phyloP scores from a whole-genome alignment of 1,284 basidiomycete species.

The Cryptococcus sp. region DNA sequence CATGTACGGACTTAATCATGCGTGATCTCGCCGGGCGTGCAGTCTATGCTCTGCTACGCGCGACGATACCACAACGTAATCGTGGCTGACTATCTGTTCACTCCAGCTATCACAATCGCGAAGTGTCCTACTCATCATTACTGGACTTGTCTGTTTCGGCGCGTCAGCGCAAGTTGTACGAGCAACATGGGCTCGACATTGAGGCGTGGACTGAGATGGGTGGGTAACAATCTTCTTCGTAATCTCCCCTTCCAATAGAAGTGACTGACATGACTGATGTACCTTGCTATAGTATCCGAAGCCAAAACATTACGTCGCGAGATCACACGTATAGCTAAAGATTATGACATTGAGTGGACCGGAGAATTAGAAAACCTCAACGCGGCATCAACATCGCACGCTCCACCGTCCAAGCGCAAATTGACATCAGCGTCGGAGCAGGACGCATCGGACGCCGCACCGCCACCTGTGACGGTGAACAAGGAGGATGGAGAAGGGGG shows the following conservation, averaged over 20 bases:
- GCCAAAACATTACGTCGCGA: conserved; percentile 59
- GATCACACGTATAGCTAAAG: conserved; percentile 63
- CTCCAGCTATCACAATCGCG: conserved; percentile 63
- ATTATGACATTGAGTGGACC: conserved; percentile 60
- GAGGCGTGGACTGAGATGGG: conserved; percentile 62
- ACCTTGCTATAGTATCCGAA: conserved; percentile 52
- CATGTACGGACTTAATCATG: background rate
- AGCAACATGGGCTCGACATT: conserved; percentile 63
- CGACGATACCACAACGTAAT: background rate
- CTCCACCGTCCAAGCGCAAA: background rate
- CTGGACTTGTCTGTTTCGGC: conserved; percentile 62
- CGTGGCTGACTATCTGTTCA: background rate
- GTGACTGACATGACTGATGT: background rate
- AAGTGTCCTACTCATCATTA: conserved; percentile 68
- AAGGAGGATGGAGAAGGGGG: conserved; percentile 11
- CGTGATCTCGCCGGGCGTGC: no score
- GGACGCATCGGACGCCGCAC: background rate
- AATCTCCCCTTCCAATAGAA: background rate
- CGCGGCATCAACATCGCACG: background rate
- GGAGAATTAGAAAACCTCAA: conserved; percentile 44
- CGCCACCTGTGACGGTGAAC: background rate
- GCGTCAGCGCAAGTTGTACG: conserved; percentile 62
- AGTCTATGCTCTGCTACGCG: background rate
- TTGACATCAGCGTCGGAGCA: background rate
- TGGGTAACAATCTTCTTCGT: conserved; percentile 11